These are phyloP conservation scores for Coniferiporia sulphurascens DNA, from an alignment of 1,284 basidiomycete genomes.

Conservation along the genomic window DNA sequence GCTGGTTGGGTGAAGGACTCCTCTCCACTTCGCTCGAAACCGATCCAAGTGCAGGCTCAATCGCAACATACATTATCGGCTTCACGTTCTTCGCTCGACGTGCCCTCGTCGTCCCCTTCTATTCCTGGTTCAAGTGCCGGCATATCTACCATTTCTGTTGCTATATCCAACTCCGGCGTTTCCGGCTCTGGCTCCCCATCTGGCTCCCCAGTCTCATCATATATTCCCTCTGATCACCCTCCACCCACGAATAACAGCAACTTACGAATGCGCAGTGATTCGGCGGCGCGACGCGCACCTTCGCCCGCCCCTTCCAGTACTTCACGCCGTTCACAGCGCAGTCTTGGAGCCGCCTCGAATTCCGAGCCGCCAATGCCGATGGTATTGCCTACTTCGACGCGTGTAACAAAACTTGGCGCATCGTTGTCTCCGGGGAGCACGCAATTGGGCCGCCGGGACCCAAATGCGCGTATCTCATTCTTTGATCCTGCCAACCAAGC, in stretches of 20 bases:
- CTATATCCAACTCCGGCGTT: slow-evolving; percentile 19
- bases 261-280: slow-evolving; percentile 5
- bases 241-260: not conserved
- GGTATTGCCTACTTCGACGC: not conserved
- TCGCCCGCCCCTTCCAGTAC: slow-evolving; percentile 13
- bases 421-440: slow-evolving; percentile 8
- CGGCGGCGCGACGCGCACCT: slow-evolving; percentile 4
- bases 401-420: not conserved
- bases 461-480: slow-evolving; percentile 70
- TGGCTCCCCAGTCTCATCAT: slow-evolving; percentile 8
- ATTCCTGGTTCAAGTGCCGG: slow-evolving; percentile 21
- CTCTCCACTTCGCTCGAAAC: slow-evolving; percentile 13
- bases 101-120: slow-evolving; percentile 25
- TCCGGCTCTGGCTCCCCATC: slow-evolving; percentile 15
- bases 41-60: slow-evolving; percentile 8
- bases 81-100: slow-evolving; percentile 25
- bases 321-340: slow-evolving; percentile 12
- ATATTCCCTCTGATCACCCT: not conserved
- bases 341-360: not conserved
- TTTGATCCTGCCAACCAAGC: slow-evolving; percentile 75
- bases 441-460: slow-evolving; percentile 37
- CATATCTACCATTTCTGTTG: slow-evolving; percentile 24
- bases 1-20: slow-evolving; percentile 9
- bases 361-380: slow-evolving; percentile 9
- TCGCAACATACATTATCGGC: slow-evolving; percentile 8